Evolutionary conservation across 1,139 yeast species (phyloP), one percentile per base, ranked within the genome.

Genomic region (Kodamaea arcana): DNA sequence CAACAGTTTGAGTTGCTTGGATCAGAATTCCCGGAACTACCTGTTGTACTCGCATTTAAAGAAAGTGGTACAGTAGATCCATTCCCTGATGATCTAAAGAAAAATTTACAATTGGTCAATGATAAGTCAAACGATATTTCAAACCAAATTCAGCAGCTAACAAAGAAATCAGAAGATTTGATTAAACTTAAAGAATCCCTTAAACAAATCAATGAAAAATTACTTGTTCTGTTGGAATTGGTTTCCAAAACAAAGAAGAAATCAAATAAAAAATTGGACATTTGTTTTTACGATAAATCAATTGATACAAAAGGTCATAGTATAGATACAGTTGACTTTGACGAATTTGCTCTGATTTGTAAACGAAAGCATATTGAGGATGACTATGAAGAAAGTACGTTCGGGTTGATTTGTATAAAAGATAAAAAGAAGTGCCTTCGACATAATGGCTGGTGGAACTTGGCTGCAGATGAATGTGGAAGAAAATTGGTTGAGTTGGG

Each of bases 361-460:
- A 54, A 51, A 10, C 25, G 21, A n/a, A 43, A 37, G 17, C 31
- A 42, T 4, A 32, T 31, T 9, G 41, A 37, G 11, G 33, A 30
- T 26, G 29, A 26, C 13, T 42, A 39, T 11, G 47, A 50, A 6
- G 52, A 48, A 12, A 48, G 49, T 48, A 56, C 49, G 21, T 27
- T 45, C 13, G 53, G 44, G 36, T 47, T 39, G 34, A 27, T 78
- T 3, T 85, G 94, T 51, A 50, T 77, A 12, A 58, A 62, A n/a
- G 92, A 83, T 34, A 75, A 75, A 43, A 69, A 79, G 34, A 81
- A 80, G 47, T 85, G 95, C 52, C 54, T 56, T 4, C 71, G 77
- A 32, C 94, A 85, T 49, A 65, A 67, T 31, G 80, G 83, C 0
- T 85, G 94, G 94, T 69, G 67, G 54, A 62, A 62, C 31, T 69